Base-by-base conservation (phyloP, 495 filamentous ascomycete genomes). In the Penicillium odoratum region DNA sequence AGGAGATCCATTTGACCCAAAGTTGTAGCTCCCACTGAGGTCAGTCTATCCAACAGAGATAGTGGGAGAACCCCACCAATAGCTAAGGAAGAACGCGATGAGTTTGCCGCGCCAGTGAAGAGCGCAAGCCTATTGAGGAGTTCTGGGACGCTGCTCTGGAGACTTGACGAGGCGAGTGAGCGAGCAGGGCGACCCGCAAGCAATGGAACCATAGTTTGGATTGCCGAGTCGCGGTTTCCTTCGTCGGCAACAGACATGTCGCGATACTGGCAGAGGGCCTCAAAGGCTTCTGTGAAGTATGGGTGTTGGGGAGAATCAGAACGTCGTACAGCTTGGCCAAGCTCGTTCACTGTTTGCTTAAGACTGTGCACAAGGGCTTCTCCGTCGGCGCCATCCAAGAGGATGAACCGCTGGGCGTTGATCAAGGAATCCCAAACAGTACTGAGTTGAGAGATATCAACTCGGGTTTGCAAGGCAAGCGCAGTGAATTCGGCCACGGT, bases 401-500 rank as follows among this genome's bases (percentile, higher is more conserved):
- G 66, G 44, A 81, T 74, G 28, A 68, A 72, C 26, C 59, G 66
- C 21, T 78, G 75, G 10, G 75, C 75, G 15, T 71, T 71, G 44
- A 78, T 70, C 42, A 83, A 60, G 34, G 76, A 81, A 13, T 74
- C 63, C 30, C 74, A 74, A 10, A 81, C 59, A 54, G 56, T 56
- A 15, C 71, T 70, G 36, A 83, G 63, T 38, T 75, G 69, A 21
- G 66, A 65, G 33, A 78, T 36, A 36, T 78, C 69, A 38, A 82
- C 71, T 46, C 72, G 72, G 21, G 69, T 79, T 50, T 69, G 73
- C 42, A 73, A 73, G 31, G 72, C 75, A 53, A 84, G 61, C 7
- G 74, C 66, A 65, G 96, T 92, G 60, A 98, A 95, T 30, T 85
- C 78, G 43, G 83, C 80, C 0, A 87, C 88, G n/a, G 94, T 81